Evolutionary conservation across 805 yeast species (phyloP), one percentile per base, ranked within the genome.

Genomic region (Candida taoyuanica): DNA sequence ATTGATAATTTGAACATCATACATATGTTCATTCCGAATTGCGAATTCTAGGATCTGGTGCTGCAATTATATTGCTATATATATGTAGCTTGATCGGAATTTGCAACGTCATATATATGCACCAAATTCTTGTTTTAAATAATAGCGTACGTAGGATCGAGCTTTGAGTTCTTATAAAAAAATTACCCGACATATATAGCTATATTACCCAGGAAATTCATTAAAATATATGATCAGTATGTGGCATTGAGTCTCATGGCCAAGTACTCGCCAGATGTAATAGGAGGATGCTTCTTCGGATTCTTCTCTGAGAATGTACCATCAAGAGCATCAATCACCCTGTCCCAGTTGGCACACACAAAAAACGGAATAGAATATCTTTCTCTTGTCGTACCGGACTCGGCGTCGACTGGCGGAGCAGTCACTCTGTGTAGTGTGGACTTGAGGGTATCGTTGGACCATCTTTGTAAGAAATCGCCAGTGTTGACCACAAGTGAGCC

Each of bases 301-400:
- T 40, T 40, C 1, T 23, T 20, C 7, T 43, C 49, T 3, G 52
- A 45, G 34, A 30, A 52, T 2, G 56, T 53, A 1, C 56, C 56
- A 16, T 55, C 58, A n/a, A 53, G 24, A 18, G 44, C 48, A 29
- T 53, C 57, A 33, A 55, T 46, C 3, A 41, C 36, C 21, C 17
- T 39, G 20, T 55, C 58, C 35, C 37, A 32, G 29, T 56, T 46
- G 3, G 58, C 60, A 30, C 46, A 34, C 19, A 53, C 34, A 18
- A 56, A 56, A 36, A 45, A 57, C 5, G 62, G 59, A 15, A 55
- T 52, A 6, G 61, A 57, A 37, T 44, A 57, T 28, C 61, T 46
- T 6, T 29, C 55, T 31, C 37, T 49, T 9, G 50, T 25, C 8
- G 47, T 39, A 1, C 53, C 54, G 17, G 47, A 43, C 3, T 20